These are phyloP conservation scores for Alnus rubra DNA, from an alignment of 306 rosid genomes.

Conservation along the genomic window DNA sequence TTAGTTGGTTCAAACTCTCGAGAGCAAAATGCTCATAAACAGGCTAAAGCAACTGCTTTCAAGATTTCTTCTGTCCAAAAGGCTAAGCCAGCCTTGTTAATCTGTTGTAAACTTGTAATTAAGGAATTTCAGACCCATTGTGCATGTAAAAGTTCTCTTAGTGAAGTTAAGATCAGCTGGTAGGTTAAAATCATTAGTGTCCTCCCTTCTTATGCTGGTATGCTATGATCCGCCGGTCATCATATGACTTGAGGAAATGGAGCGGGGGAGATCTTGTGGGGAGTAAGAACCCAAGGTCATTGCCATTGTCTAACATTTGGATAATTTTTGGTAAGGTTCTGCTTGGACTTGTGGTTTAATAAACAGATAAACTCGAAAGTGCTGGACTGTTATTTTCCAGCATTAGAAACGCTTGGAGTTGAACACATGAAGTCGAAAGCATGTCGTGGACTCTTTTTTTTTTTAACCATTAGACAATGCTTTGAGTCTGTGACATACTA, in stretches of 20 bases:
- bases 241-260: background rate
- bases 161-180: background rate
- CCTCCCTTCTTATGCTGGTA: background rate
- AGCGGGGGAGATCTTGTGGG: background rate
- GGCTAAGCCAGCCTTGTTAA: background rate
- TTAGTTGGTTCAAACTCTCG: background rate
- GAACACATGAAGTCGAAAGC: background rate
- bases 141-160: background rate
- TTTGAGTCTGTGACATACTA: background rate
- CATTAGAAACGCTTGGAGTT: no score
- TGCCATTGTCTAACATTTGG: background rate
- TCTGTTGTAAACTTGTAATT: background rate
- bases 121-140: background rate
- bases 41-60: background rate
- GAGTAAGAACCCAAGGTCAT: background rate
- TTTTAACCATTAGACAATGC: background rate
- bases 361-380: background rate
- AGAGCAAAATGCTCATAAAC: background rate
- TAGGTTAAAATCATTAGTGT: background rate
- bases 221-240: background rate
- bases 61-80: background rate
- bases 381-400: background rate
- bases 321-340: background rate
- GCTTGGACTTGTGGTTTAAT: background rate
- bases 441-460: background rate